Base-by-base conservation (phyloP, 352 stramenopile species). In the Phytophthora lateralis region DNA sequence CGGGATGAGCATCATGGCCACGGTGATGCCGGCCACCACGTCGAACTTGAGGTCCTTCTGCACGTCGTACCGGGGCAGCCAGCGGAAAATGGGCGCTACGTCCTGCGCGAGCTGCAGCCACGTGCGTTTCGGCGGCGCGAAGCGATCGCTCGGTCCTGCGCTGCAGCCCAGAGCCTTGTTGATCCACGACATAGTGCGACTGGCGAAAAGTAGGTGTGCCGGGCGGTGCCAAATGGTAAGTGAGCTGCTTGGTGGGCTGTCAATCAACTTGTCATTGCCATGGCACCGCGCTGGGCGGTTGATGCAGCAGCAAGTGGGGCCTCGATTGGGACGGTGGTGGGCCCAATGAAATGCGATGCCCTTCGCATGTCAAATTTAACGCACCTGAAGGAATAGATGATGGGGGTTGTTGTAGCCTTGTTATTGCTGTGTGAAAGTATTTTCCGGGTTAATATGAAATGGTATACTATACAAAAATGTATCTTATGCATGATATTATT, bases 1-100 rank as follows among this genome's bases (percentile, higher is more conserved):
- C 6, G 87, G 86, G 44, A 97, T 79, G 39, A 88, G 73, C 85
- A 96, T 95, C 61, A 95, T 79, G 52, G 79, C 81, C 6, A 77
- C 69, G 11, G 69, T 77, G 52, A 77, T 64, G 8, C 64, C 69
- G 10, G 69, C 69, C 32, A 67, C 50, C 21, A 78, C 32, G 49
- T 74, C 70, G 38, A 64, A 73, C 38, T 71, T 64, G 41, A 78
- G 59, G 42, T 78, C 51, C 26, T 55, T 43, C 4, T 49, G 26
- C 11, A 73, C 37, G n/a, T 78, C 44, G 56, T 82, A 82, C 27
- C 51, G 54, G n/a, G 66, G 67, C 58, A 82, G 45, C 74, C 74
- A 82, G 4, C 63, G 35, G n/a, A 77, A 46, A 32, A 75, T 73
- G 14, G 71, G 66, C 10, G 39, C 58, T 10, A 47, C 14, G 30